Base-by-base conservation (phyloP, 768 basidiomycete species). In the Chalciporus pseudorubinellus region DNA sequence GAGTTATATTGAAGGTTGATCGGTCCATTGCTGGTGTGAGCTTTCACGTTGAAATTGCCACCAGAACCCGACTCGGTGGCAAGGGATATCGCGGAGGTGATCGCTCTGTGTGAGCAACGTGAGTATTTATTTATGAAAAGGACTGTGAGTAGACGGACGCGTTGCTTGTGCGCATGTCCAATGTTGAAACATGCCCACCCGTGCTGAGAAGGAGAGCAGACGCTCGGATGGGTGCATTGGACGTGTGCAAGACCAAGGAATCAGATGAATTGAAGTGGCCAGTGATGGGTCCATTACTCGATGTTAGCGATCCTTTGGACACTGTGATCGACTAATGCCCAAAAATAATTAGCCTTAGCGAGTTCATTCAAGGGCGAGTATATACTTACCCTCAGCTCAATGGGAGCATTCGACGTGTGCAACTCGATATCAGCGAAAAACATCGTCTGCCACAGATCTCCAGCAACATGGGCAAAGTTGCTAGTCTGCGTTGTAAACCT, bases 221-320 rank as follows among this genome's bases (percentile, higher is more conserved):
- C 1, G 56, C 65, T 2, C 62, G 55, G 42, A 77, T 72, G 1
- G 42, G 58, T 4, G 58, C 66, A 45, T 77, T 77, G 22, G 67
- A 66, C 0, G 74, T 76, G 18, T 21, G 24, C 22, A 78, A 53
- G 1, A 46, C 44, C 5, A 78, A 50, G 0, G 53, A 38, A 3
- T 57, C 38, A 0, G 68, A 64, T 0, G 67, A 51, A 50, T 67
- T 73, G 57, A 74, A 73, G n/a, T 64, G 62, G 19, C 77, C 77
- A 3, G 16, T 20, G 51, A 78, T 75, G 1, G 55, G 42, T 2
- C 63, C 65, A 20, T 78, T 75, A 9, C 52, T 60, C 22, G 76
- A 63, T 3, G 26, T 51, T 26, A 74, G 18, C 2, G 44, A 31
- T 0, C 59, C 65, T 16, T 42, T 38, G 1, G 60, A 47, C 4